Evolutionary conservation across 2,329 filamentous ascomycete genomes (phyloP).

Genomic region (Neonectria coccinea): DNA sequence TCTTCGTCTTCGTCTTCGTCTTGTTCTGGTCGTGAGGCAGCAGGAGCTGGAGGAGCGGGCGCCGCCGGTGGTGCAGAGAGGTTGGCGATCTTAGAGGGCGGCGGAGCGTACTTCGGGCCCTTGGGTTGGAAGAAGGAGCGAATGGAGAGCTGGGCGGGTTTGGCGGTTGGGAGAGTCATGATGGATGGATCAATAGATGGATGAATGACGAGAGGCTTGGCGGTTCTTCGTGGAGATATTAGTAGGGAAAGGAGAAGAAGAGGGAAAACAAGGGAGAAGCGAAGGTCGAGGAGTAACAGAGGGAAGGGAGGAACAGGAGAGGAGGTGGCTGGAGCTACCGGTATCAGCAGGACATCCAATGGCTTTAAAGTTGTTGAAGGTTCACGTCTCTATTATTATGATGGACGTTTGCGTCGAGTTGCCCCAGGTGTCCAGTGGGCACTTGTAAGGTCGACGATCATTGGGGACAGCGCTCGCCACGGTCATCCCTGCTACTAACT

Average conservation of each 20-base stretch:
- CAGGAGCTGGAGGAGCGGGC: constrained; percentile 30
- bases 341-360: constrained; percentile 12
- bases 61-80: constrained; percentile 37
- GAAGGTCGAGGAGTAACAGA: neutral
- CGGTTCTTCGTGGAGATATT: neutral
- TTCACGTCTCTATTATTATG: neutral
- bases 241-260: neutral
- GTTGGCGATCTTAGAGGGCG: constrained; percentile 44
- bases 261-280: constrained; percentile 2
- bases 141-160: constrained; percentile 66
- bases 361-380: constrained; percentile 10
- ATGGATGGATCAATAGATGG: constrained; percentile 13
- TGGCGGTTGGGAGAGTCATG: constrained; percentile 57
- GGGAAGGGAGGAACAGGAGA: constrained; percentile 7
- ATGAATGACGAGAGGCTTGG: neutral
- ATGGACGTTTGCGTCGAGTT: constrained; percentile 14
- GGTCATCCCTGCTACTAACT: neutral
- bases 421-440: neutral
- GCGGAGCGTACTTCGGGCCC: constrained; percentile 53
- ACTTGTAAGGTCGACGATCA: constrained; percentile 2
- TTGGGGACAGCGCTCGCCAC: constrained; percentile 11
- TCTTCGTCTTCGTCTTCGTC: constrained; percentile 49
- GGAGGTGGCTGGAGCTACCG: constrained; percentile 3
- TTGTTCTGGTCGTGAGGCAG: constrained; percentile 33
- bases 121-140: constrained; percentile 71